Base-by-base conservation (phyloP, 257 asterid species). In the Solanum lignicaule region DNA sequence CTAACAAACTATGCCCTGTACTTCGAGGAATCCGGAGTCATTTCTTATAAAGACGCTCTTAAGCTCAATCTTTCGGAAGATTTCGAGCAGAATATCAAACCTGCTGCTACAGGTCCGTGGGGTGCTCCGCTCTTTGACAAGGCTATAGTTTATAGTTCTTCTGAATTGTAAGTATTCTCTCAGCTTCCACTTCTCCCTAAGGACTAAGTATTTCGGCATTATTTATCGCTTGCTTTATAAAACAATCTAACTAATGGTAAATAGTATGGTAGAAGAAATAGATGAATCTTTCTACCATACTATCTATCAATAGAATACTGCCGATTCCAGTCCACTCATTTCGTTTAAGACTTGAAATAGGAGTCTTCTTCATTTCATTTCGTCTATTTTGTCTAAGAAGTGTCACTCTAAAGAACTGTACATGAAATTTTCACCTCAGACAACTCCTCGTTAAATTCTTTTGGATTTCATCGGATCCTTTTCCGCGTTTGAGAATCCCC, bases 61-160 rank as follows among this genome's bases (percentile, higher is more conserved):
- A 96, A 93, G 86, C 91, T 96, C 5, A 96, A 93, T 90, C 98
- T 96, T 85, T 94, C 96, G 2, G 93, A 93, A 87, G 93, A 93
- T 71, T 38, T 68, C 16, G 90, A 91, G 87, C 95, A 94, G 84
- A 91, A 72, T 79, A 90, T 94, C 48, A 95, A 94, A 88, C 92
- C 97, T 48, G 86, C 89, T 9, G 97, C 97, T 10, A 96, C 98
- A 3, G 99, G 98, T 35, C 99, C 98, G 3, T 96, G 98, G 98
- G 99, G 98, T 83, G 98, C 99, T 76, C 98, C 98, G 83, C 98
- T 96, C 41, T 96, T 93, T 16, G 98, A 96, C 93, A 96, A 96
- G 91, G 98, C 97, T 32, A 92, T 96, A 83, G 91, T 91, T 68
- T 94, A 92, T 46, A 95, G 94, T 87, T 95, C 98, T 72, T 90